Percentiles rank a stretch among this genome's conserved stretches.
These are phyloP conservation scores for Polyporus tsugae DNA, from an alignment of 1,284 basidiomycete species.

Conservation along the genomic window DNA sequence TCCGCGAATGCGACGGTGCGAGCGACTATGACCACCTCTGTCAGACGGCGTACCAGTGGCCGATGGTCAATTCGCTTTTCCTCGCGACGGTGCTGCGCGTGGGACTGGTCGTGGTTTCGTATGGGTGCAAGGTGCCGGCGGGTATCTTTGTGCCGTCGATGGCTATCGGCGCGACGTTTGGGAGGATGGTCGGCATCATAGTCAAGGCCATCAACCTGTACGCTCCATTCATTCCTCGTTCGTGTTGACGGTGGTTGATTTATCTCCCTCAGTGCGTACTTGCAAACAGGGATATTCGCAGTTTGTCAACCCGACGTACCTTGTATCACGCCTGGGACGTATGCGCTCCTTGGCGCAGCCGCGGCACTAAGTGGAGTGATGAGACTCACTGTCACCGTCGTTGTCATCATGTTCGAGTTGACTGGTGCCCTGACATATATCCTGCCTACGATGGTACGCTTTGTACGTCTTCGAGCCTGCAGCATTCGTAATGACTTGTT, in stretches of 20 bases:
- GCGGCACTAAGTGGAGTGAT: slow-evolving; percentile 97
- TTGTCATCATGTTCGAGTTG: slow-evolving; percentile 99
- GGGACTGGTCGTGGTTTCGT: slow-evolving; percentile 90
- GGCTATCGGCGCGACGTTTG: slow-evolving; percentile 97
- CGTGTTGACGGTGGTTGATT: not conserved
- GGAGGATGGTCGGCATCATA: slow-evolving; percentile 94
- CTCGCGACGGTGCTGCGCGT: slow-evolving; percentile 92
- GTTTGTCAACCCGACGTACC: slow-evolving; percentile 92
- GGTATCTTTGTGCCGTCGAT: slow-evolving; percentile 99
- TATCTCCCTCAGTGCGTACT: slow-evolving; percentile 70
- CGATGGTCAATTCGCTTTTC: slow-evolving; percentile 91
- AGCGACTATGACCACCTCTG: slow-evolving; percentile 94
- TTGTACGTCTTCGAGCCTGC: not conserved
- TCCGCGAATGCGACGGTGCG: slow-evolving; percentile 95
- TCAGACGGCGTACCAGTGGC: slow-evolving; percentile 95
- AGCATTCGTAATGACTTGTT: not conserved
- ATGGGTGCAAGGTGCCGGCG: slow-evolving; percentile 96
- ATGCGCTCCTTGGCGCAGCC: slow-evolving; percentile 94
- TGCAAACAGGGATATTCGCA: slow-evolving; percentile 86
- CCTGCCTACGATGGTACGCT: slow-evolving; percentile 92
- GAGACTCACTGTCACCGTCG: slow-evolving; percentile 96
- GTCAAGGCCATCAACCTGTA: slow-evolving; percentile 93
- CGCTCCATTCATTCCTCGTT: slow-evolving; percentile 34
- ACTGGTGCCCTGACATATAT: slow-evolving; percentile 99
- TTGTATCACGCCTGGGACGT: slow-evolving; percentile 98